These are phyloP conservation scores for Salix caprea DNA, from an alignment of 345 rosid species.

Conservation along the genomic window DNA sequence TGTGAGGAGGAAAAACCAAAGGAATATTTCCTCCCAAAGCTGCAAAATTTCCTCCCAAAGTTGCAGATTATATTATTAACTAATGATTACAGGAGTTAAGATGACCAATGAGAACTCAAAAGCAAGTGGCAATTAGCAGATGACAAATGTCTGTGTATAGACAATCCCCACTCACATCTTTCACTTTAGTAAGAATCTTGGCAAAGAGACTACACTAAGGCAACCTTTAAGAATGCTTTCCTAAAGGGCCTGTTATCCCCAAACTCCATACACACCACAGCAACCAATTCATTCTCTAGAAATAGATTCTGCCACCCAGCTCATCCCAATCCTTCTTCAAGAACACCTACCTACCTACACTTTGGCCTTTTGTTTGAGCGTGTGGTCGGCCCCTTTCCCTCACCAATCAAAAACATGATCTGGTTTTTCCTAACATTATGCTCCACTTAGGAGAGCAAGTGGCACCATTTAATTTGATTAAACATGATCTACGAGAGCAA, in stretches of 20 bases:
- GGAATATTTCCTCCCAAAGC: not conserved
- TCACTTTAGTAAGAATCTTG: constrained; percentile 18
- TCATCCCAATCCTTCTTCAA: not conserved
- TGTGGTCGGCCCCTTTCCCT: constrained; percentile 1
- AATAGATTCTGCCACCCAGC: constrained; percentile 20
- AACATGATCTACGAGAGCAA: not conserved
- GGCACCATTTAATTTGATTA: not conserved
- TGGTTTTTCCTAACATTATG: not conserved
- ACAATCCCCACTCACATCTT: not conserved
- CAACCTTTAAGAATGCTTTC: constrained; percentile 26
- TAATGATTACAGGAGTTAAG: not conserved
- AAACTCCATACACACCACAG: constrained; percentile 17
- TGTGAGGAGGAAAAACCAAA: not conserved
- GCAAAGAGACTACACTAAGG: constrained; percentile 12
- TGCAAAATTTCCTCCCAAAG: not conserved
- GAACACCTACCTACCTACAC: not conserved
- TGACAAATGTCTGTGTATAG: not conserved
- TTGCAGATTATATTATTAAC: not conserved
- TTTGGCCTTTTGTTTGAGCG: not conserved
- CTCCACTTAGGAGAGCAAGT: constrained; percentile 12
- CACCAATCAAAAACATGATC: not conserved
- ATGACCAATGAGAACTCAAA: not conserved
- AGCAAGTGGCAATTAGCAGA: not conserved
- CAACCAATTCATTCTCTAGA: not conserved
- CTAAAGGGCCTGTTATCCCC: constrained; percentile 13